These are phyloP conservation scores for Yamadazyma taylorii DNA, from an alignment of 1,139 yeast species.

Conservation along the genomic window DNA sequence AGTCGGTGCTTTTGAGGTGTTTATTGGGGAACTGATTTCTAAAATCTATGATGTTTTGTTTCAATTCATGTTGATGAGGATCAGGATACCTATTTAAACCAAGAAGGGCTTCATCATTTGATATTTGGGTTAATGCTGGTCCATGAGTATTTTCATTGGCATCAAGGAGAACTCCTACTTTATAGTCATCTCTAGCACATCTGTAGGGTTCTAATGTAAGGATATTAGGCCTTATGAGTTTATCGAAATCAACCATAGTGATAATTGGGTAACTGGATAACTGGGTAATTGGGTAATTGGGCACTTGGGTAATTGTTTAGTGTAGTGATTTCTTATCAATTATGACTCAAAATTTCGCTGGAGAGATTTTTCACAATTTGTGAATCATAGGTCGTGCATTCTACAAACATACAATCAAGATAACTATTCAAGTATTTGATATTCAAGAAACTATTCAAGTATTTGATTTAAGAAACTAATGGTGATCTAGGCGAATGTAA, in stretches of 20 bases:
- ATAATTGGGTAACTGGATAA: not conserved
- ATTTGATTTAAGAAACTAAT: too few relatives aligned
- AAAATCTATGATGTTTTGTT: slow-evolving; percentile 66
- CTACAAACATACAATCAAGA: too few relatives aligned
- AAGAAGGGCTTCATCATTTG: slow-evolving; percentile 29
- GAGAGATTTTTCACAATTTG: too few relatives aligned
- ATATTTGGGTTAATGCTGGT: slow-evolving; percentile 54
- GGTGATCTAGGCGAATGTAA: slow-evolving; percentile 1
- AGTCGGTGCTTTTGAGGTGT: slow-evolving; percentile 16
- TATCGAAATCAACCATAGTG: slow-evolving; percentile 38
- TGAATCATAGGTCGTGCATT: too few relatives aligned
- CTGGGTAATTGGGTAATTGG: too few relatives aligned
- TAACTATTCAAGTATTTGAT: too few relatives aligned
- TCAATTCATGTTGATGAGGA: slow-evolving; percentile 87
- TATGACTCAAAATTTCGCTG: slow-evolving; percentile 11
- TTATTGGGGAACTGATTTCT: slow-evolving; percentile 55
- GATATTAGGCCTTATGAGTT: slow-evolving; percentile 81
- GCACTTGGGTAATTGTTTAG: too few relatives aligned
- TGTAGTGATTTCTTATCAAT: too few relatives aligned
- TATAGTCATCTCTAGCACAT: slow-evolving; percentile 93
- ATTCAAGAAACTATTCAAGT: too few relatives aligned
- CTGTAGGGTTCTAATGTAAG: slow-evolving; percentile 81
- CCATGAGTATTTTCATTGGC: slow-evolving; percentile 98
- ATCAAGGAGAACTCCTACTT: slow-evolving; percentile 81
- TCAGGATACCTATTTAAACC: slow-evolving; percentile 92